These are phyloP conservation scores for Fraxinus cuspidata DNA, from an alignment of 257 asterid species.

Conservation along the genomic window DNA sequence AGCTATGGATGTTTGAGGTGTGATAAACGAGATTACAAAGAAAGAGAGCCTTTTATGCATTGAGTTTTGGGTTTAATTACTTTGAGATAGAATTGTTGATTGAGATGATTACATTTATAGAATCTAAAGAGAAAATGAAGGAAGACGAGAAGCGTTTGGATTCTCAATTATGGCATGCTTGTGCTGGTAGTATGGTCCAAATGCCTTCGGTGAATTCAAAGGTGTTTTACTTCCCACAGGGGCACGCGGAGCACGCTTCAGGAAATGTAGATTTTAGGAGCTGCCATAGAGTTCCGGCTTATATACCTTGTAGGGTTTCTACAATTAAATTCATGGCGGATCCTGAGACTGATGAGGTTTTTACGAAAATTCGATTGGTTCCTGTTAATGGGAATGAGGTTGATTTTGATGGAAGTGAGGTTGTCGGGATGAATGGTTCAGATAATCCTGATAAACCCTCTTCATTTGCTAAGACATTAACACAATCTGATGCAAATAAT, in stretches of 20 bases:
- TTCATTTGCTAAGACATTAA: constrained; percentile 84
- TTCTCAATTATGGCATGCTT: constrained; percentile 95
- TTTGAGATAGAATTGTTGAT: constrained; percentile 14
- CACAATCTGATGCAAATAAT: constrained; percentile 88
- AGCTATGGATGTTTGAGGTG: constrained; percentile 29
- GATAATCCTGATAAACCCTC: constrained; percentile 65
- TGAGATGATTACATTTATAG: constrained; percentile 69
- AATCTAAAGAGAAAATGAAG: constrained; percentile 53
- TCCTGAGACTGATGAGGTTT: constrained; percentile 86
- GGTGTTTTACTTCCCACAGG: constrained; percentile 91
- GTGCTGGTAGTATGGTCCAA: constrained; percentile 98
- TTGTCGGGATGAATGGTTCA: constrained; percentile 28
- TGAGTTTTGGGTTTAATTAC: constrained; percentile 22
- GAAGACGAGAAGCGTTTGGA: constrained; percentile 70
- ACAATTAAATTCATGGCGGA: constrained; percentile 78
- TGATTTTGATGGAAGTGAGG: constrained; percentile 40
- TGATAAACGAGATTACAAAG: constrained; percentile 23
- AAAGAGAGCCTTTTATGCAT: constrained; percentile 18
- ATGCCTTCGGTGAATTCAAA: constrained; percentile 67
- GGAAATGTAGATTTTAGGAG: constrained; percentile 61
- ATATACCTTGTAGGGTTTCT: constrained; percentile 55
- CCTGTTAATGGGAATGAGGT: constrained; percentile 40
- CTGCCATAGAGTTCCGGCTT: constrained; percentile 53
- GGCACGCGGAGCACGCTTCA: constrained; percentile 78
- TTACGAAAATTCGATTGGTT: constrained; percentile 50